These are phyloP conservation scores for Penicillium soppii DNA, from an alignment of 495 filamentous ascomycete species.

Conservation along the genomic window DNA sequence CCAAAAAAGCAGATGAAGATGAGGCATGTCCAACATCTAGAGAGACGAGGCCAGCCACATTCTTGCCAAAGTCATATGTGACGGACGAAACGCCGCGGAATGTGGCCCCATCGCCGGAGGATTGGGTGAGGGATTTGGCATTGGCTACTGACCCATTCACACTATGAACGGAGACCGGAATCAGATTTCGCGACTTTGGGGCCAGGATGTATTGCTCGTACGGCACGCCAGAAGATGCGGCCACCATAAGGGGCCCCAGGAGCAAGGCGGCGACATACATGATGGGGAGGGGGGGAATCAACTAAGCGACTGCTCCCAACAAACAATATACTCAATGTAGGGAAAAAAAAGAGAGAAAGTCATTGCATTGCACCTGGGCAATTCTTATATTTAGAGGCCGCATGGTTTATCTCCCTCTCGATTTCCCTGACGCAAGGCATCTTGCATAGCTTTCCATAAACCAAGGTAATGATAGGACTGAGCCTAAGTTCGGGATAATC, in stretches of 20 bases:
- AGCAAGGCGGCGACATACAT: constrained; percentile 26
- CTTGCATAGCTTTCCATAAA: too few species aligned
- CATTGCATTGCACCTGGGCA: too few species aligned
- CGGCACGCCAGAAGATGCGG: constrained; percentile 6
- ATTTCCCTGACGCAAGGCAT: too few species aligned
- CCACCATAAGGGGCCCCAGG: background rate
- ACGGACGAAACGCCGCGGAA: constrained; percentile 33
- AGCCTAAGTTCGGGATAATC: background rate
- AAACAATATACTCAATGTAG: too few species aligned
- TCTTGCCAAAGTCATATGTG: constrained; percentile 47
- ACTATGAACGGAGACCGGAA: constrained; percentile 29
- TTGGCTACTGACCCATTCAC: constrained; percentile 40
- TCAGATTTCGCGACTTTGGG: constrained; percentile 32
- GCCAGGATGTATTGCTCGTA: constrained; percentile 45
- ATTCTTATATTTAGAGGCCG: too few species aligned
- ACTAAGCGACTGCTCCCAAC: too few species aligned
- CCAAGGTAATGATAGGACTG: too few species aligned
- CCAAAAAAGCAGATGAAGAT: constrained; percentile 34
- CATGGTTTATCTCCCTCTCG: too few species aligned
- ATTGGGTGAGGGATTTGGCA: constrained; percentile 22
- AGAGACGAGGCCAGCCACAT: constrained; percentile 42
- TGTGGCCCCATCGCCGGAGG: background rate
- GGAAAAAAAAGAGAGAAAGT: too few species aligned
- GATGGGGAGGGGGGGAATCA: too few species aligned
- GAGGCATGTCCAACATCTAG: constrained; percentile 29